Evolutionary conservation across 2,329 filamentous ascomycete species (phyloP).

Genomic region (Cryphonectria japonica): DNA sequence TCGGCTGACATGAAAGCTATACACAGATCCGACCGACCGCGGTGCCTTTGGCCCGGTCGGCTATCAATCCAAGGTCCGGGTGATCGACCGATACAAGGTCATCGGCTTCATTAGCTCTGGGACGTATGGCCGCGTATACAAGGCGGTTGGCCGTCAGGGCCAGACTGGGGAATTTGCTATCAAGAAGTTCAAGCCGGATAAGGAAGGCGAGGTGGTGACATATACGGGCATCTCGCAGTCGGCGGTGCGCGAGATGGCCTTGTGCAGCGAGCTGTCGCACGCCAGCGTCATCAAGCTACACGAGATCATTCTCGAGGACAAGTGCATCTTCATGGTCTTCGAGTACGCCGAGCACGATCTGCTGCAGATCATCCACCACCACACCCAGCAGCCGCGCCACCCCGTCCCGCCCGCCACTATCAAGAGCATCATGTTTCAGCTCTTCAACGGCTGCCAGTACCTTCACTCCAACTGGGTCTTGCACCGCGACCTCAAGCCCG

Average conservation of each 20-base stretch:
- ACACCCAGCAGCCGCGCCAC: constrained; percentile 85
- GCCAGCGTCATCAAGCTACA: constrained; percentile 87
- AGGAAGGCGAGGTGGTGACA: constrained; percentile 91
- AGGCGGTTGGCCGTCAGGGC: constrained; percentile 78
- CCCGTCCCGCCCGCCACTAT: constrained; percentile 87
- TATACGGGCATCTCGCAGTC: constrained; percentile 99
- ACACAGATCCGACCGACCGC: constrained; percentile 57
- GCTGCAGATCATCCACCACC: constrained; percentile 96
- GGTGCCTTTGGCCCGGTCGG: constrained; percentile 47
- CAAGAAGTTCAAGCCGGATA: constrained; percentile 99
- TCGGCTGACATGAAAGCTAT: constrained; percentile 41
- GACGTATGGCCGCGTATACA: constrained; percentile 98
- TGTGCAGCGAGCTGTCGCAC: constrained; percentile 90
- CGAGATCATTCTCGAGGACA: constrained; percentile 97
- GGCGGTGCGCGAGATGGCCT: constrained; percentile 94
- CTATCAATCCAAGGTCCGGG: constrained; percentile 80
- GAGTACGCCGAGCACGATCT: constrained; percentile 98
- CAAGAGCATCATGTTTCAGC: constrained; percentile 93
- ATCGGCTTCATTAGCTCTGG: constrained; percentile 98
- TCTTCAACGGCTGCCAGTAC: constrained; percentile 93
- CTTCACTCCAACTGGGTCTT: constrained; percentile 96
- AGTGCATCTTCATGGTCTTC: constrained; percentile 99
- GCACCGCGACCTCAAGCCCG: constrained; percentile 79
- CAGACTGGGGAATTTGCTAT: constrained; percentile 88
- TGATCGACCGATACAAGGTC: constrained; percentile 92